Evolutionary conservation across 352 stramenopile species (phyloP), one percentile per base, ranked within the genome.

Genomic region (Globisporangium cystogenes): DNA sequence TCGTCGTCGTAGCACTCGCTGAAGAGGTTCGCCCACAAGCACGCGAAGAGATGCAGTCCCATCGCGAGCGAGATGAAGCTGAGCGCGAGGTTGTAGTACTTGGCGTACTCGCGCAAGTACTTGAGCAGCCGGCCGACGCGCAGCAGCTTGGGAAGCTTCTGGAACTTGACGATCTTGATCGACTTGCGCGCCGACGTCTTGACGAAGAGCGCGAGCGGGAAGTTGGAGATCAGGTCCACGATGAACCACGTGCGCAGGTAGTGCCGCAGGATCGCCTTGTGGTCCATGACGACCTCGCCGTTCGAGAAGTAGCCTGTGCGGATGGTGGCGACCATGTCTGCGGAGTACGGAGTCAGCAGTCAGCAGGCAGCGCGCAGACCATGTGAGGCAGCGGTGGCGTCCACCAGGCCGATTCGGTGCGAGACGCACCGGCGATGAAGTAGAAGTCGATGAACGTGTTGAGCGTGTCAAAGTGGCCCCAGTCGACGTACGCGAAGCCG

Each of bases 231-330:
- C 39, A 93, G 53, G 55, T 94, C 83, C 16, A 94, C 67, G 35
- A 93, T 71, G 53, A 94, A 92, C 86, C 82, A 96, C 11, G 76
- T 74, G 54, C 57, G 65, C 3, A 93, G 60, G 56, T 96, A 96
- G 42, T 87, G 76, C 12, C 57, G 62, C 39, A 80, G 57, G 16
- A 91, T 81, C 48, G 62, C 54, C 10, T 69, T 65, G 16, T 66
- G 67, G 57, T 90, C 77, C 86, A 94, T 94, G 33, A 94, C 72
- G 40, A 93, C 72, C 37, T 92, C 82, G 31, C 83, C 83, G 43
- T 87, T 89, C 5, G 65, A 64, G 18, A 87, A 75, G 21, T 86
- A 83, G 39, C 79, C 86, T 27, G 83, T 95, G 8, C 77, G 68
- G 26, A 96, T 65, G 11, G 82, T 92, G 61, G 93, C 68, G 10